Conservation (phyloP, 257 asterid species). For the Solanum sparsipilum region DNA sequence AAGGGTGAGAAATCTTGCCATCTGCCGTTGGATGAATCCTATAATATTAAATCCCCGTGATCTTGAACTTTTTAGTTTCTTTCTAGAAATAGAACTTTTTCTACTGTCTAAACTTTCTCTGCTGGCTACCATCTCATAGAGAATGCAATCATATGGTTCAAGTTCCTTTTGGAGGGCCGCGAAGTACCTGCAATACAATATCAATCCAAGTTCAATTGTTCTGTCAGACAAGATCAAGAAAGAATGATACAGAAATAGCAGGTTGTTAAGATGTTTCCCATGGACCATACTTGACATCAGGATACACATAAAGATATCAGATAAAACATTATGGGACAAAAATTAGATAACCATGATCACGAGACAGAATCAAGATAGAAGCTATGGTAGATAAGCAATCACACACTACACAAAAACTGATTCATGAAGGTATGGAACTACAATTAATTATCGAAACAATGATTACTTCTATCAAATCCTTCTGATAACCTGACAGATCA, state of each 20-base stretch:
- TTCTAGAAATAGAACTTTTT: conserved; percentile 41
- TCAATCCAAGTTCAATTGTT: background rate
- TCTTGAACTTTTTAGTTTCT: conserved; percentile 38
- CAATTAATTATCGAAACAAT: background rate
- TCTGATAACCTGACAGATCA: background rate
- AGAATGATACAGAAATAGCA: background rate
- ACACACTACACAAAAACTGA: background rate
- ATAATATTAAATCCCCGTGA: conserved; percentile 59
- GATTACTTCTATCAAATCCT: background rate
- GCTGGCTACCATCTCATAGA: conserved; percentile 96
- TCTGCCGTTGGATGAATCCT: conserved; percentile 88
- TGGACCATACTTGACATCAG: background rate
- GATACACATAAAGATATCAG: background rate
- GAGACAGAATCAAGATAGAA: background rate
- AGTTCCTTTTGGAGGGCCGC: conserved; percentile 61
- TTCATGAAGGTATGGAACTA: background rate
- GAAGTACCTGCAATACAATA: conserved; percentile 56
- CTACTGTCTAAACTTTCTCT: conserved; percentile 77
- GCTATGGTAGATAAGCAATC: background rate
- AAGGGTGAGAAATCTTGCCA: conserved; percentile 72
- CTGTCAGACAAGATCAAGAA: background rate
- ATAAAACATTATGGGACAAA: background rate
- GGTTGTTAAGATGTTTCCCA: background rate
- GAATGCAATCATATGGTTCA: conserved; percentile 72
- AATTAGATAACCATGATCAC: background rate